Percentiles rank a stretch among this genome's conserved stretches.
phyloP scores from a whole-genome alignment of 1,284 basidiomycete species.

The Ganoderma resinaceum region DNA sequence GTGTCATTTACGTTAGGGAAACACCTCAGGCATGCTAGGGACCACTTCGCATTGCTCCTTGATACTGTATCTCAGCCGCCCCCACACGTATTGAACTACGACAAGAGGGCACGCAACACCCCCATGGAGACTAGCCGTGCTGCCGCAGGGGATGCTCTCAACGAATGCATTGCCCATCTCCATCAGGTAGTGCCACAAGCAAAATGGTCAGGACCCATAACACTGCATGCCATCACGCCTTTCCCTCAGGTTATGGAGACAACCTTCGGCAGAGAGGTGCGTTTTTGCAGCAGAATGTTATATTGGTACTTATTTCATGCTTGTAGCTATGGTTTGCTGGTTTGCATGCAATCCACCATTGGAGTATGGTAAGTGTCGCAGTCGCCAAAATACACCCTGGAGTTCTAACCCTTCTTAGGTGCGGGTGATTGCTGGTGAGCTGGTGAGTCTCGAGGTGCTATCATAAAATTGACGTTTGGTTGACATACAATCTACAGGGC shows the following conservation, averaged over 20 bases:
- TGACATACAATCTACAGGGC: slow-evolving; percentile 48
- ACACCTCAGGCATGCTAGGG: slow-evolving; percentile 81
- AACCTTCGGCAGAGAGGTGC: slow-evolving; percentile 83
- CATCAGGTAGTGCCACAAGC: slow-evolving; percentile 56
- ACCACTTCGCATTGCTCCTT: slow-evolving; percentile 76
- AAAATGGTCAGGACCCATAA: slow-evolving; percentile 61
- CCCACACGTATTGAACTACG: slow-evolving; percentile 74
- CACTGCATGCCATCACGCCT: slow-evolving; percentile 81
- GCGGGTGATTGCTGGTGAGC: slow-evolving; percentile 80
- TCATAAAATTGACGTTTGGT: slow-evolving; percentile 18
- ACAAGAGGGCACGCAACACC: slow-evolving; percentile 75
- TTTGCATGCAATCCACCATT: slow-evolving; percentile 85
- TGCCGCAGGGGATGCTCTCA: slow-evolving; percentile 64
- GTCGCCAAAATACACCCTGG: neutral
- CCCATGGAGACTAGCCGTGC: slow-evolving; percentile 78
- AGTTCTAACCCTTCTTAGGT: slow-evolving; percentile 50
- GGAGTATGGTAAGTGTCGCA: slow-evolving; percentile 73
- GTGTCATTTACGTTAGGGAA: slow-evolving; percentile 58
- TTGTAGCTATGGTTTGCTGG: slow-evolving; percentile 84
- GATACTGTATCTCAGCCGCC: slow-evolving; percentile 57
- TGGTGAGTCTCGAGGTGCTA: slow-evolving; percentile 52
- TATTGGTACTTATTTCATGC: neutral
- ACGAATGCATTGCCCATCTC: slow-evolving; percentile 63
- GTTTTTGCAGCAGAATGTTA: slow-evolving; percentile 25
- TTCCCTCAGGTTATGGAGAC: slow-evolving; percentile 74